phyloP scores from a whole-genome alignment of 1,284 basidiomycete genomes.

The Cutaneotrichosporon sp. region DNA sequence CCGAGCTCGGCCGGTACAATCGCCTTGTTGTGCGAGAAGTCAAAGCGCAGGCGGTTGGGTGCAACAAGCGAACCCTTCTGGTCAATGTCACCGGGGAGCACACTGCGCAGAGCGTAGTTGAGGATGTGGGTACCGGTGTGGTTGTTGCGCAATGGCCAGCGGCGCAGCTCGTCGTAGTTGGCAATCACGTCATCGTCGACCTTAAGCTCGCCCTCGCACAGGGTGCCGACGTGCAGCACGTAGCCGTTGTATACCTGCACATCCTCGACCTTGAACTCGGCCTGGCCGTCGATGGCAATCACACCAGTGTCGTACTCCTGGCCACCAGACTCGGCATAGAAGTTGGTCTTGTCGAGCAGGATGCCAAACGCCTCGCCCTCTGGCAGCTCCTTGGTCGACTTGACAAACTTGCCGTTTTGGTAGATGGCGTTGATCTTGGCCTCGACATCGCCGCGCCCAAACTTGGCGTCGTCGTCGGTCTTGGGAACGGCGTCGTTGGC shows the following conservation, averaged over 20 bases:
- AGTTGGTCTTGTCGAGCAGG: slow-evolving; percentile 89
- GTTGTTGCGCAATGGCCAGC: slow-evolving; percentile 94
- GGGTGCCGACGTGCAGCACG: slow-evolving; percentile 81
- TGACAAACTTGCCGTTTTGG: slow-evolving; percentile 72
- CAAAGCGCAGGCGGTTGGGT: slow-evolving; percentile 91
- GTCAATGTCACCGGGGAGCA: slow-evolving; percentile 94
- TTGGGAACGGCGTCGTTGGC: slow-evolving; percentile 78
- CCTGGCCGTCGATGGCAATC: slow-evolving; percentile 85
- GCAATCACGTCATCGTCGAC: slow-evolving; percentile 69
- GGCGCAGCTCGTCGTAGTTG: slow-evolving; percentile 81
- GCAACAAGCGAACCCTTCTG: slow-evolving; percentile 98
- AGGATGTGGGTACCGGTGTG: slow-evolving; percentile 99
- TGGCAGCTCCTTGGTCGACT: slow-evolving; percentile 66
- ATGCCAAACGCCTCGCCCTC: slow-evolving; percentile 71
- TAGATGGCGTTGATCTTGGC: slow-evolving; percentile 84
- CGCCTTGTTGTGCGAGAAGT: slow-evolving; percentile 94
- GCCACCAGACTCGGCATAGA: slow-evolving; percentile 96
- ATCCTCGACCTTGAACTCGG: slow-evolving; percentile 90
- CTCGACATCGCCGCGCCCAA: slow-evolving; percentile 75
- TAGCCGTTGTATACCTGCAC: slow-evolving; percentile 85
- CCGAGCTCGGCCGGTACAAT: slow-evolving; percentile 71
- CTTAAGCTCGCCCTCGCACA: slow-evolving; percentile 72
- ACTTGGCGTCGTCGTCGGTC: slow-evolving; percentile 91
- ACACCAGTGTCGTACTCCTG: slow-evolving; percentile 96
- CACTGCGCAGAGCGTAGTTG: slow-evolving; percentile 87